phyloP scores from a whole-genome alignment of 2,329 filamentous ascomycete genomes.

The Xylaria sp. region DNA sequence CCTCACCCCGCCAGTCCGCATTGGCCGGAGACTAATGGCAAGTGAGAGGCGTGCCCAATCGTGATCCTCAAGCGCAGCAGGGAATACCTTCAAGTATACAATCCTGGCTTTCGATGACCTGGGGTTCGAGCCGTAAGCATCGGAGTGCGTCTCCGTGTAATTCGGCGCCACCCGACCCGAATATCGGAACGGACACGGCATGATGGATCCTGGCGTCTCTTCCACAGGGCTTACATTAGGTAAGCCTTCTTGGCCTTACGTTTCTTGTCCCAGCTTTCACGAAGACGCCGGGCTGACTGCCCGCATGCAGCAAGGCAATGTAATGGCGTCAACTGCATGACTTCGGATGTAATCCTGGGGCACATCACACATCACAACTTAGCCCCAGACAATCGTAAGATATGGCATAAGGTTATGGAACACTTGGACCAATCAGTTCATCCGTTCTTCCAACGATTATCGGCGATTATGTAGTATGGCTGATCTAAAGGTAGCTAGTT shows the following conservation, averaged over 20 bases:
- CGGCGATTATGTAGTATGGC: neutral
- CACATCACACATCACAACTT: neutral
- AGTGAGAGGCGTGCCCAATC: constrained; percentile 8
- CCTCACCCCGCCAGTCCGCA: neutral
- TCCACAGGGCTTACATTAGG: neutral
- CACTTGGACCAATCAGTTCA: neutral
- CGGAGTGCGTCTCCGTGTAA: neutral
- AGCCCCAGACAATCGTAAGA: neutral
- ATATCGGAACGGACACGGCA: neutral
- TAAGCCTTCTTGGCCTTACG: neutral
- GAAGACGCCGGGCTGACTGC: neutral
- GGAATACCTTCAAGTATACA: no score
- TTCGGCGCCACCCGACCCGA: neutral
- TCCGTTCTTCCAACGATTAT: no score
- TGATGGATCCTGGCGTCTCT: neutral
- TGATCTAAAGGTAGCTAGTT: neutral
- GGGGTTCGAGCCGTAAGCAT: no score
- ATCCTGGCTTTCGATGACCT: no score
- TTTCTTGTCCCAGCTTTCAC: no score
- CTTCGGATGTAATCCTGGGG: constrained; percentile 1
- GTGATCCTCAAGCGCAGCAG: constrained; percentile 11
- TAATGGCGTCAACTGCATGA: neutral
- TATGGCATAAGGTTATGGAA: neutral
- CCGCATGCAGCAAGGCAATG: neutral
- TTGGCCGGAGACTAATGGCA: neutral